These are phyloP conservation scores for Psilocybe tampanensis DNA, from an alignment of 768 basidiomycete genomes.

Conservation along the genomic window DNA sequence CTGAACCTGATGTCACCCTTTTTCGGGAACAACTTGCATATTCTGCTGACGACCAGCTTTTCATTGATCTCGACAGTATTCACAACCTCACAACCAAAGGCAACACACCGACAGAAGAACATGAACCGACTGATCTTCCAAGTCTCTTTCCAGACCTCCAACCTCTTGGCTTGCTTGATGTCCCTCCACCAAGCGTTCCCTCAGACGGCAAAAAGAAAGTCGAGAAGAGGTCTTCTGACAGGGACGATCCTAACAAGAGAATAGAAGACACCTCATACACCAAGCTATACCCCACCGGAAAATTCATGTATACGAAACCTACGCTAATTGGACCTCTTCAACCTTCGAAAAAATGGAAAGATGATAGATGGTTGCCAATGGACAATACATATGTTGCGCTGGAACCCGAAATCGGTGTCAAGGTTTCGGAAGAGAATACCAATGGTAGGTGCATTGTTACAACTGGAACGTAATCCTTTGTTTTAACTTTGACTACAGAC, in stretches of 20 bases:
- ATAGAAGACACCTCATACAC: slow-evolving; percentile 78
- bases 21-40: slow-evolving; percentile 67
- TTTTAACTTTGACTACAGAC: slow-evolving; percentile 28
- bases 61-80: slow-evolving; percentile 49
- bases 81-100: slow-evolving; percentile 29
- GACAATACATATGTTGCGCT: slow-evolving; percentile 57
- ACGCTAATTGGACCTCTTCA: slow-evolving; percentile 84
- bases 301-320: slow-evolving; percentile 82
- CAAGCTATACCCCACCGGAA: slow-evolving; percentile 73
- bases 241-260: slow-evolving; percentile 74
- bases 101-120: slow-evolving; percentile 17
- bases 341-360: slow-evolving; percentile 75
- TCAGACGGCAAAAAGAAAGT: slow-evolving; percentile 49
- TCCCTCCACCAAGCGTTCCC: slow-evolving; percentile 33
- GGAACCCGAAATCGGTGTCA: slow-evolving; percentile 40
- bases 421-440: slow-evolving; percentile 48
- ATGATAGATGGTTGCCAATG: slow-evolving; percentile 63
- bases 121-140: slow-evolving; percentile 43
- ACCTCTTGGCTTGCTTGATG: slow-evolving; percentile 57
- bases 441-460: slow-evolving; percentile 44
- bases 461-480: neutral
- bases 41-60: slow-evolving; percentile 55
- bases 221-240: slow-evolving; percentile 57
- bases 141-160: slow-evolving; percentile 87
- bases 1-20: slow-evolving; percentile 50